A percentile compares a stretch with the other conserved stretches of the same genome.
Evolutionary conservation across 257 asterid genomes (phyloP).

Genomic region (Ajuga chamaepitys): DNA sequence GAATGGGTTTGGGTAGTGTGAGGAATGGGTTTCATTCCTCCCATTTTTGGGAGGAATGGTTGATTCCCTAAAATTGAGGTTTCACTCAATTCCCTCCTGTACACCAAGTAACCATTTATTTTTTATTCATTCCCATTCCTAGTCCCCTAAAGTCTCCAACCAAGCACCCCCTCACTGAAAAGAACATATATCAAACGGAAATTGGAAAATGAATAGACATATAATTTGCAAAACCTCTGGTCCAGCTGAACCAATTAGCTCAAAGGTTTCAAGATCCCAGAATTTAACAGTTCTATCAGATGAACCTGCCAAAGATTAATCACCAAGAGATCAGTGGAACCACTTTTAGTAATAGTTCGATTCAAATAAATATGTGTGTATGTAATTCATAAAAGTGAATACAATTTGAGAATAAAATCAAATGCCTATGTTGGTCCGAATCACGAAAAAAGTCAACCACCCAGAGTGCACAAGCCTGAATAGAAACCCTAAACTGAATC

Average conservation of each 20-base stretch:
- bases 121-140: no score
- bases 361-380: no score
- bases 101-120: no score
- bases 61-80: no score
- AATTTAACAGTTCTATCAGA: constrained; percentile 93
- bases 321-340: constrained; percentile 2
- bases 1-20: no score
- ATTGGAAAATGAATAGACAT: constrained; percentile 4
- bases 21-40: no score
- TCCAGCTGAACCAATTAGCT: constrained; percentile 92
- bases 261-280: constrained; percentile 99
- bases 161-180: no score
- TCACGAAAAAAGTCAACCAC: not conserved
- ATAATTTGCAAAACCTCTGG: constrained; percentile 62
- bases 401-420: not conserved
- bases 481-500: not conserved
- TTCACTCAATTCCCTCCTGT: no score
- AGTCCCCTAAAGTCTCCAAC: no score
- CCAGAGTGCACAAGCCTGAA: not conserved
- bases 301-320: constrained; percentile 57
- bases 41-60: no score
- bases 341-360: no score
- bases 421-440: constrained; percentile 7
- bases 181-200: not conserved
- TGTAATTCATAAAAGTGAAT: not conserved